These are phyloP conservation scores for Paxillus involutus DNA, from an alignment of 768 basidiomycete genomes.

Conservation along the genomic window DNA sequence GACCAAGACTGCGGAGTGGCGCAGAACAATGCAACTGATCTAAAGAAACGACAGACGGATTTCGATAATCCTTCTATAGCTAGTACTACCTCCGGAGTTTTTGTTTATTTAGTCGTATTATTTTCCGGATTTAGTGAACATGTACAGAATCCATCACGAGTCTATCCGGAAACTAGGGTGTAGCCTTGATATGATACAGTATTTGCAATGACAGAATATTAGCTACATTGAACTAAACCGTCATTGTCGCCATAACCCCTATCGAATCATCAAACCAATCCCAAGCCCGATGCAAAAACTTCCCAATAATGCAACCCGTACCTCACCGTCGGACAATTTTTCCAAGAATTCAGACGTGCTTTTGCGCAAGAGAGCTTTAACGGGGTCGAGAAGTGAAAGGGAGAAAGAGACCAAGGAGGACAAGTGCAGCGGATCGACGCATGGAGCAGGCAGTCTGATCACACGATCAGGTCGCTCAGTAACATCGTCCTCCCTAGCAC, in stretches of 20 bases:
- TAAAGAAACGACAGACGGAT: not conserved
- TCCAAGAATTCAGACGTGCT: constrained; percentile 20
- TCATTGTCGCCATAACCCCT: not conserved
- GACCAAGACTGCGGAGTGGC: constrained; percentile 24
- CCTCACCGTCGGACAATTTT: constrained; percentile 26
- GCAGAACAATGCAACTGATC: constrained; percentile 29
- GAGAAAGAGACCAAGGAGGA: constrained; percentile 63
- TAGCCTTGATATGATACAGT: not conserved
- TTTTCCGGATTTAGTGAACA: constrained; percentile 16
- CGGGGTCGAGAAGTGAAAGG: constrained; percentile 56
- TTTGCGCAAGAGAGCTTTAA: constrained; percentile 28
- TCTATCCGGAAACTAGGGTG: no score
- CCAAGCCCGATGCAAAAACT: constrained; percentile 47
- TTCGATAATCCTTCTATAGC: not conserved
- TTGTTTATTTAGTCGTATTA: constrained; percentile 14
- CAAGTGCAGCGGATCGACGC: constrained; percentile 65
- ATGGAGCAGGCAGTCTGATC: constrained; percentile 20
- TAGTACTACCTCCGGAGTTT: no score
- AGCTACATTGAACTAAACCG: not conserved
- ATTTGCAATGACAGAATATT: not conserved
- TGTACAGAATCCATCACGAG: no score
- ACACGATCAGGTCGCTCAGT: constrained; percentile 16
- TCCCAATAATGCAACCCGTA: constrained; percentile 36
- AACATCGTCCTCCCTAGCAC: constrained; percentile 41
- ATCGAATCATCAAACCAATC: constrained; percentile 38